Base-by-base conservation (phyloP, 2,329 filamentous ascomycete genomes). In the Westerdykella aurantiaca region DNA sequence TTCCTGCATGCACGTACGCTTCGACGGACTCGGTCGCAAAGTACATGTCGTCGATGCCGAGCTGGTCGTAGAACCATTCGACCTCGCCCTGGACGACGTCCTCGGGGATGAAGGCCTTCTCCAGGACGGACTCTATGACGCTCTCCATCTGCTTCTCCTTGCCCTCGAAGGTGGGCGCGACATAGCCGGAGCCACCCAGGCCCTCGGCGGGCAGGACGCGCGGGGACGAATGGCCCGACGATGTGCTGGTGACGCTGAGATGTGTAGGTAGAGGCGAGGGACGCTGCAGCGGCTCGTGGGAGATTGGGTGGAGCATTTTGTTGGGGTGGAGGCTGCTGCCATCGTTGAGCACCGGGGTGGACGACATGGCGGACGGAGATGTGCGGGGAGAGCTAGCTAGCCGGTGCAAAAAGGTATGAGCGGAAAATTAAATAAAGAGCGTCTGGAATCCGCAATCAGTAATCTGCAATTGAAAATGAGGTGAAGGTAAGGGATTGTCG, bases 31-130 rank as follows among this genome's bases (percentile, higher is more conserved):
- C 90, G 53, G 91, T 89, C 65, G 90, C 83, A 73, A 97, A 97
- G 76, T 96, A 97, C 71, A 95, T 91, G 76, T 96, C 93, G 63
- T 98, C 93, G 59, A 98, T 98, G 57, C 93, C 93, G 18, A 98
- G 81, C 69, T 94, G 86, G 66, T 93, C 87, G 75, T 98, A 98
- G 76, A 98, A 98, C 91, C 93, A 98, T 47, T 81, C 78, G 41
- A 90, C 87, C 71, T 98, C 90, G 21, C 82, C 78, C 50, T 94
- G 86, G 50, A 96, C 79, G 53, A 95, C 86, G 41, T 85, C 77
- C 45, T 80, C 77, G 1, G 93, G 93, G 49, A 98, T 87, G 79
- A 94, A 96, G 47, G 84, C 86, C 62, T 84, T 86, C 52, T 83
- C 79, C 61, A 81, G 77, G 56, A 96, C 82, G 62, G 84, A 74